Conservation (phyloP, 2,329 filamentous ascomycete genomes). For the Monosporascus sp. region DNA sequence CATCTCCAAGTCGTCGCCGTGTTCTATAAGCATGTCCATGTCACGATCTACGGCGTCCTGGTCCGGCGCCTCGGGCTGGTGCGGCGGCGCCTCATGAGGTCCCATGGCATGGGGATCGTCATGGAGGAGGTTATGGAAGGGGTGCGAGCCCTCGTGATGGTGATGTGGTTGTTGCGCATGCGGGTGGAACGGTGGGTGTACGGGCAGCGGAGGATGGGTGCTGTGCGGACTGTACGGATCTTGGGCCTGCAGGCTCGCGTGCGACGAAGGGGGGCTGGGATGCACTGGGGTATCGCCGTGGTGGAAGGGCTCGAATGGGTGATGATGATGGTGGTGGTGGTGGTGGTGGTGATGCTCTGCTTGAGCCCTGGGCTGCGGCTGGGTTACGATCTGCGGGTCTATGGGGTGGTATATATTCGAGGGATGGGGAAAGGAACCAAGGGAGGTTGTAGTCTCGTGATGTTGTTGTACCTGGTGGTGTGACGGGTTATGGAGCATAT, state of each 20-base stretch:
- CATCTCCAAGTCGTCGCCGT: slow-evolving; percentile 17
- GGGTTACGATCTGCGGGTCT: slow-evolving; percentile 54
- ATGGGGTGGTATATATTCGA: slow-evolving; percentile 47
- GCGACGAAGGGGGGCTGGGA: slow-evolving; percentile 11
- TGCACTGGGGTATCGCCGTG: slow-evolving; percentile 10
- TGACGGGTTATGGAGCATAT: slow-evolving; percentile 24
- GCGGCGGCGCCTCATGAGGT: background rate
- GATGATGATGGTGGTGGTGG: slow-evolving; percentile 21
- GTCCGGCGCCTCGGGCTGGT: slow-evolving; percentile 11
- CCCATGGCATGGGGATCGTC: slow-evolving; percentile 16
- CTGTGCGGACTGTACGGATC: slow-evolving; percentile 17
- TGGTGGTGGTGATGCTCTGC: slow-evolving; percentile 22
- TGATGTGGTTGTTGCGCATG: slow-evolving; percentile 10
- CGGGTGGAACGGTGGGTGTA: background rate
- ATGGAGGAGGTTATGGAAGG: slow-evolving; percentile 49
- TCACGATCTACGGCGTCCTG: slow-evolving; percentile 21
- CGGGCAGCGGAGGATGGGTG: slow-evolving; percentile 3
- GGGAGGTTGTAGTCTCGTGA: slow-evolving; percentile 15
- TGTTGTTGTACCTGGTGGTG: slow-evolving; percentile 11
- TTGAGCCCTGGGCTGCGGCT: slow-evolving; percentile 25
- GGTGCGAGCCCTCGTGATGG: slow-evolving; percentile 38
- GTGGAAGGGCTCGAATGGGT: slow-evolving; percentile 31
- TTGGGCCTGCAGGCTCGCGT: slow-evolving; percentile 11
- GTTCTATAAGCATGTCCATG: slow-evolving; percentile 26
- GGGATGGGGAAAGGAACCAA: slow-evolving; percentile 23